Conservation (phyloP, 192 early-diverging fungal species). For the Pilobolus umbonatus region DNA sequence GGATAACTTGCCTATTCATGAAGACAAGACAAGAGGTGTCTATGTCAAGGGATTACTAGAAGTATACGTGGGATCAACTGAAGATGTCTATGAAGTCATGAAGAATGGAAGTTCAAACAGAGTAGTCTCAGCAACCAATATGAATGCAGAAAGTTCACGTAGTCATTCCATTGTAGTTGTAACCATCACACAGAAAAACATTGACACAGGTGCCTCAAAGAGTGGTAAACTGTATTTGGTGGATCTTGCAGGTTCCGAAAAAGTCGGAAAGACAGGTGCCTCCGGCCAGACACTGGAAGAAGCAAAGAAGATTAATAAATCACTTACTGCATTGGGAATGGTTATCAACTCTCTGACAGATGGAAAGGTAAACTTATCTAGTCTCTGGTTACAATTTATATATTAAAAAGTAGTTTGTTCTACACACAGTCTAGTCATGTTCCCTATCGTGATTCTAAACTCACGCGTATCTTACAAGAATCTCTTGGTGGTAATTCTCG, state of each 20-base stretch:
- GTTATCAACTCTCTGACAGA: conserved; percentile 99
- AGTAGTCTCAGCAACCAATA: conserved; percentile 90
- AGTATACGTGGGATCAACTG: conserved; percentile 91
- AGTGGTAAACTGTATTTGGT: conserved; percentile 92
- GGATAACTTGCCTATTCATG: conserved; percentile 93
- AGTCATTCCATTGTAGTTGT: conserved; percentile 98
- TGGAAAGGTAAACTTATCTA: conserved; percentile 65
- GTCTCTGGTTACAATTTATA: conserved; percentile 1
- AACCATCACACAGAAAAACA: conserved; percentile 93
- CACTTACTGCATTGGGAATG: conserved; percentile 95
- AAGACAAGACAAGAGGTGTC: conserved; percentile 94
- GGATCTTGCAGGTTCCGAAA: conserved; percentile 99
- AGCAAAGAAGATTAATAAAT: conserved; percentile 99
- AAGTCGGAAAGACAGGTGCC: conserved; percentile 95
- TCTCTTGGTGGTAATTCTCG: conserved; percentile 99
- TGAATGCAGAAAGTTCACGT: conserved; percentile 99
- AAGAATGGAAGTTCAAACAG: conserved; percentile 83
- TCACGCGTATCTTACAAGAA: conserved; percentile 99
- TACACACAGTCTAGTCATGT: conserved; percentile 80
- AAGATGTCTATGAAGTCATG: conserved; percentile 98
- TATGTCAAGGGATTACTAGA: conserved; percentile 98
- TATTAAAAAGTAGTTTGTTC: neutral
- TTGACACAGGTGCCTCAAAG: conserved; percentile 81
- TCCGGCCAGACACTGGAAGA: conserved; percentile 97
- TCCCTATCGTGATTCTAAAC: conserved; percentile 98